Conservation (phyloP, 2,329 filamentous ascomycete genomes). For the Trichophyton verrucosum region DNA sequence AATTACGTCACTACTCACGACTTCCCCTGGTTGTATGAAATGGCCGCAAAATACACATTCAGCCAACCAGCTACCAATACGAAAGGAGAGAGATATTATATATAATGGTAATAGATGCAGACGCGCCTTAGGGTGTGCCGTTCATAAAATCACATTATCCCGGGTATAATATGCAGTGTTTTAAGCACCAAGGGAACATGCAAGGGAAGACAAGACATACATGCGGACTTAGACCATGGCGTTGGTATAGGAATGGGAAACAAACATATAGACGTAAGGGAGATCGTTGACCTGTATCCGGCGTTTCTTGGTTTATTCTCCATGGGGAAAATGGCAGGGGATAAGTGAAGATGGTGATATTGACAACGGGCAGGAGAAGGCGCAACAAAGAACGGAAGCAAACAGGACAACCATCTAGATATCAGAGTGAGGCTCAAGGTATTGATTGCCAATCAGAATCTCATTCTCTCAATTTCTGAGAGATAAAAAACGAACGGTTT, state of each 20-base stretch:
- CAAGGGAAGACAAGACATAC: background rate
- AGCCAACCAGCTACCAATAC: background rate
- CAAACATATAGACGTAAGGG: background rate
- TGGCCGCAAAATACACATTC: background rate
- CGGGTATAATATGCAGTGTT: background rate
- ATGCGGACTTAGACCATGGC: background rate
- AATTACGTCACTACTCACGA: background rate
- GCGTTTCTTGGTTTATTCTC: background rate
- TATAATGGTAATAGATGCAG: background rate
- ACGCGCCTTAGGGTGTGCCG: background rate
- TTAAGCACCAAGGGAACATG: background rate
- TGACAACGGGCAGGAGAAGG: background rate
- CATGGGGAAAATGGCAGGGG: background rate
- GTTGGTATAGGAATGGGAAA: background rate
- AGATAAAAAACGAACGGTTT: background rate
- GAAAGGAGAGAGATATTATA: background rate
- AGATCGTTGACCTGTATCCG: background rate
- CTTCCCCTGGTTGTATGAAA: background rate
- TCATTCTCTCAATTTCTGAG: background rate
- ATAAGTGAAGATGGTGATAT: background rate
- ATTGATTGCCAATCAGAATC: background rate
- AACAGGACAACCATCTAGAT: background rate
- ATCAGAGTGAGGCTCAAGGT: background rate
- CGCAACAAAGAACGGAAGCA: background rate
- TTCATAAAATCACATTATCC: background rate